Evolutionary conservation across 768 basidiomycete genomes (phyloP), one percentile per base, ranked within the genome.

Genomic region (Phaeotremella fagi): DNA sequence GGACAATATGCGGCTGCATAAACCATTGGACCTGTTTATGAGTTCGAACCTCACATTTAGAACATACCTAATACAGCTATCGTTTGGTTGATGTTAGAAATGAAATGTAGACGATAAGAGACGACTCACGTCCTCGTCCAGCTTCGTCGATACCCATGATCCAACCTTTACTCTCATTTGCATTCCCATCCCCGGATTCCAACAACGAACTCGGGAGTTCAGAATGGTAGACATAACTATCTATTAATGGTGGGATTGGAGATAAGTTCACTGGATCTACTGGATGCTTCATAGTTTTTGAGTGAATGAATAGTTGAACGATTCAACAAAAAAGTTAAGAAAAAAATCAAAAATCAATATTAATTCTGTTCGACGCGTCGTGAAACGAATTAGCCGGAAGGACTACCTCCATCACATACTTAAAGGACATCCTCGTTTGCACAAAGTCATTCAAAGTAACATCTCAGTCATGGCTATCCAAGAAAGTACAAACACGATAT

Each of bases 111-210:
- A n/a, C n/a, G n/a, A n/a, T n/a, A n/a, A n/a, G n/a, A n/a, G n/a
- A 35, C 2, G 12, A 71, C 72, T 57, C 51, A 74, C 72, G 95
- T 0, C 95, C 95, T 50, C 95, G 80, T 0, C 95, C 95, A 0
- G 95, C 95, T 72, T 99, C 95, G 73, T 99, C 95, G n/a, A 99
- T 91, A 22, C 95, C 95, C 45, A 99, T 85, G 45, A 97, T 88
- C 77, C 92, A 95, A 0, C 87, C 86, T 18, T 66, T 61, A 7
- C 48, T 52, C 12, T 45, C 48, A n/a, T 35, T 37, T 12, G 47
- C 48, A n/a, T 35, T 43, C 15, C 27, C 18, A 14, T 38, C 38
- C 2, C 36, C 42, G 6, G 26, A 26, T 9, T 31, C 26, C n/a
- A n/a, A n/a, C 14, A 41, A 20, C n/a, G 41, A 20, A 1, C 27